Conservation (phyloP, 768 basidiomycete species). For the Gymnopilus dilepis region DNA sequence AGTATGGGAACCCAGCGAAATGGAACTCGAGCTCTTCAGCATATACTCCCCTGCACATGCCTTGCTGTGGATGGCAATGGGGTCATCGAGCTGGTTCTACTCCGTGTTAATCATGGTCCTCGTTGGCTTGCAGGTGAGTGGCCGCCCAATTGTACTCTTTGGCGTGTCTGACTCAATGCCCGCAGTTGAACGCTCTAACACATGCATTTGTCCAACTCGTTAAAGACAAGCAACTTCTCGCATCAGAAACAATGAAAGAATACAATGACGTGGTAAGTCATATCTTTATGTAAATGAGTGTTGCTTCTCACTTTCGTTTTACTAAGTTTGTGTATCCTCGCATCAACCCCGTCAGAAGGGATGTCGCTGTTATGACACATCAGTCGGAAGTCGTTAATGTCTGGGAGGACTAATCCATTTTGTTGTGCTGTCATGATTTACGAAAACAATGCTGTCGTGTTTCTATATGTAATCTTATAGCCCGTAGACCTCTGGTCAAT, state of each 20-base stretch:
- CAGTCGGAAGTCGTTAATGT: constrained; percentile 75
- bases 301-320: not conserved
- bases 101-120: constrained; percentile 71
- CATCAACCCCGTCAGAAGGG: constrained; percentile 73
- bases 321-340: constrained; percentile 84
- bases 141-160: not conserved
- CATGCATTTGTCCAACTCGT: constrained; percentile 65
- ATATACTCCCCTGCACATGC: constrained; percentile 82
- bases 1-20: constrained; percentile 76
- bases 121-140: constrained; percentile 64
- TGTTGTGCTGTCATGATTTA: not conserved
- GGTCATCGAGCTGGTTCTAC: constrained; percentile 76
- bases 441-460: too few relatives aligned
- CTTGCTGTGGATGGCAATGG: constrained; percentile 74
- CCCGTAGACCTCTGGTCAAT: not conserved
- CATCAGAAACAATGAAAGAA: constrained; percentile 83
- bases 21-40: constrained; percentile 72
- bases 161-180: constrained; percentile 1
- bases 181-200: constrained; percentile 54
- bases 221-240: constrained; percentile 77
- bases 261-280: constrained; percentile 76
- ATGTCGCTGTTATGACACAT: constrained; percentile 86
- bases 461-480: not conserved
- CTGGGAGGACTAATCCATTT: constrained; percentile 46
- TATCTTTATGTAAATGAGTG: not conserved